A percentile compares a stretch with the other conserved stretches of the same genome.
Evolutionary conservation across 2,329 filamentous ascomycete genomes (phyloP).

Genomic region (Aspergillus eucalypticola): DNA sequence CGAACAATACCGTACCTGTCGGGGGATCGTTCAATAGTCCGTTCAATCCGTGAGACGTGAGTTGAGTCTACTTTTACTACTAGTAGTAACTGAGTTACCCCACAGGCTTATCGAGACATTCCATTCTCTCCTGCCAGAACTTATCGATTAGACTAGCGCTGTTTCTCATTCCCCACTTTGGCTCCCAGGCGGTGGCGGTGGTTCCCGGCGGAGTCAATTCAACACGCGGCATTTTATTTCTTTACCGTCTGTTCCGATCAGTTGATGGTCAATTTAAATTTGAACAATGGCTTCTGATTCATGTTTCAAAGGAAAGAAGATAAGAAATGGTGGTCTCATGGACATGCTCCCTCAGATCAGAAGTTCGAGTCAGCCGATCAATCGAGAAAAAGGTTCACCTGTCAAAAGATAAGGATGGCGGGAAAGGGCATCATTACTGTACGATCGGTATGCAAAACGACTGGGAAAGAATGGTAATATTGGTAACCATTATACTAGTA

Average conservation of each 20-base stretch:
- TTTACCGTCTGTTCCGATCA: too few species aligned
- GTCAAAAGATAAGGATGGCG: background rate
- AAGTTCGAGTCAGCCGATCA: background rate
- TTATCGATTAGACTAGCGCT: constrained; percentile 15
- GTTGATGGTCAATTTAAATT: too few species aligned
- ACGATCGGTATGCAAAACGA: background rate
- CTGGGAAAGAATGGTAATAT: too few species aligned
- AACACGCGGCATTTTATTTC: background rate
- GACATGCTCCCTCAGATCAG: background rate
- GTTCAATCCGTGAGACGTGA: too few species aligned
- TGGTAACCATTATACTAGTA: too few species aligned
- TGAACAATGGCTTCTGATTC: too few species aligned
- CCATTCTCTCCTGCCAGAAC: too few species aligned
- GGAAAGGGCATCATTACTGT: background rate
- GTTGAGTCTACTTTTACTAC: too few species aligned
- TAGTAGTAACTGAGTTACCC: background rate
- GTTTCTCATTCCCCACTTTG: constrained; percentile 6
- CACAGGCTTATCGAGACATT: constrained; percentile 15
- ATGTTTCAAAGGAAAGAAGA: background rate
- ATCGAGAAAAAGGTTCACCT: too few species aligned
- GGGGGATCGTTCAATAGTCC: background rate
- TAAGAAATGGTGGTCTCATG: background rate
- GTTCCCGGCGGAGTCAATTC: background rate
- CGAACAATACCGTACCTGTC: constrained; percentile 7
- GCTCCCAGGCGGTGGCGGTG: background rate